phyloP scores from a whole-genome alignment of 176 grass and related monocot species.

The Rhipidocladum racemiflorum region DNA sequence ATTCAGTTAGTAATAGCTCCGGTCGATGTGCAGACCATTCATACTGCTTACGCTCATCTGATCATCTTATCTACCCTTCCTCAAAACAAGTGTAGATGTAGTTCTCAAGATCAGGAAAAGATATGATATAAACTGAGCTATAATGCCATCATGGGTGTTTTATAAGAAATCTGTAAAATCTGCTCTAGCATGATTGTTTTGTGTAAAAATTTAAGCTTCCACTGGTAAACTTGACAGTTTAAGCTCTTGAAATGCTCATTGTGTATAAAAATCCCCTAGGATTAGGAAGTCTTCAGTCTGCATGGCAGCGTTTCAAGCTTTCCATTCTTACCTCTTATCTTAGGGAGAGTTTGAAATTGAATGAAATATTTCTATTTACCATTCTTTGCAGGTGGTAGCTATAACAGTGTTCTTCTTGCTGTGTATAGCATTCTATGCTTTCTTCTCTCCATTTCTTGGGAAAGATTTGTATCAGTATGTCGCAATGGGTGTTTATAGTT shows the following conservation, averaged over 20 bases:
- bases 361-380: neutral
- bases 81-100: neutral
- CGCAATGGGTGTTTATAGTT: constrained; percentile 70
- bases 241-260: neutral
- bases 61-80: neutral
- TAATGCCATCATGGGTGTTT: neutral
- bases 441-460: constrained; percentile 95
- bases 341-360: neutral
- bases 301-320: neutral
- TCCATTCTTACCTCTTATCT: neutral
- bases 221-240: neutral
- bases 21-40: neutral
- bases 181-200: neutral
- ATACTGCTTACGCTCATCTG: neutral
- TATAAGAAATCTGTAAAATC: neutral
- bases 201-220: neutral
- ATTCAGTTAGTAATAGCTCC: neutral
- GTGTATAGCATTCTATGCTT: constrained; percentile 95
- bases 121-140: neutral
- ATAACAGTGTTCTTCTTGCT: constrained; percentile 94
- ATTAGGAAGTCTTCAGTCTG: neutral
- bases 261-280: neutral
- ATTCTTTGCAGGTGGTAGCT: constrained; percentile 71
- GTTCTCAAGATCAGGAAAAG: neutral
- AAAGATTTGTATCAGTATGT: constrained; percentile 68